These are phyloP conservation scores for Gracilaria caudata DNA, from an alignment of 23 red algal genomes.

Conservation along the genomic window DNA sequence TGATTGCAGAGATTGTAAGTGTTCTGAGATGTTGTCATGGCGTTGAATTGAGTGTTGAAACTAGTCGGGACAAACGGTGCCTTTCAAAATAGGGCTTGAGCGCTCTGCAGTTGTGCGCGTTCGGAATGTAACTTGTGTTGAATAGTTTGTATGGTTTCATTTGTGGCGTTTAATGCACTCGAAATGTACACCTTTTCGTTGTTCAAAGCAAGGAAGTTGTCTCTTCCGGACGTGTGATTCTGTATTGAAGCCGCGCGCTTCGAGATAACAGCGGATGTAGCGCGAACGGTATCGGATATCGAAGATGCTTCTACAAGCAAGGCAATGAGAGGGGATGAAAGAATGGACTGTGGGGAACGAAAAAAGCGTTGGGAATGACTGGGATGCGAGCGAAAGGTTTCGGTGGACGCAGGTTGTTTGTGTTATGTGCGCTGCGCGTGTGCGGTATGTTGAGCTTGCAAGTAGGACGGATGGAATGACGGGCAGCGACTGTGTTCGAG, in stretches of 20 bases:
- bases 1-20: background rate
- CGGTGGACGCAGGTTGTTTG: background rate
- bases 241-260: background rate
- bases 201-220: background rate
- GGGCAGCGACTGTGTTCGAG: background rate
- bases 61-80: background rate
- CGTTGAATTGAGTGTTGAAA: background rate
- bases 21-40: background rate
- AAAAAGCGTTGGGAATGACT: background rate
- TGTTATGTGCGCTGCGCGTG: background rate
- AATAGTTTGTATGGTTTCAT: background rate
- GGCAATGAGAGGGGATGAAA: background rate
- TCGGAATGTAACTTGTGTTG: constrained; percentile 1
- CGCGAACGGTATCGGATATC: background rate
- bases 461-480: background rate
- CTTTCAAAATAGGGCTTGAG: background rate
- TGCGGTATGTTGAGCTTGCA: background rate
- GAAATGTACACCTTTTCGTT: background rate
- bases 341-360: background rate
- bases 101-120: background rate
- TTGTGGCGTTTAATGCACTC: background rate
- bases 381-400: background rate
- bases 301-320: background rate
- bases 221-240: background rate
- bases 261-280: background rate